These are phyloP conservation scores for Fusarium sp. DNA, from an alignment of 2,329 filamentous ascomycete species.

Conservation along the genomic window DNA sequence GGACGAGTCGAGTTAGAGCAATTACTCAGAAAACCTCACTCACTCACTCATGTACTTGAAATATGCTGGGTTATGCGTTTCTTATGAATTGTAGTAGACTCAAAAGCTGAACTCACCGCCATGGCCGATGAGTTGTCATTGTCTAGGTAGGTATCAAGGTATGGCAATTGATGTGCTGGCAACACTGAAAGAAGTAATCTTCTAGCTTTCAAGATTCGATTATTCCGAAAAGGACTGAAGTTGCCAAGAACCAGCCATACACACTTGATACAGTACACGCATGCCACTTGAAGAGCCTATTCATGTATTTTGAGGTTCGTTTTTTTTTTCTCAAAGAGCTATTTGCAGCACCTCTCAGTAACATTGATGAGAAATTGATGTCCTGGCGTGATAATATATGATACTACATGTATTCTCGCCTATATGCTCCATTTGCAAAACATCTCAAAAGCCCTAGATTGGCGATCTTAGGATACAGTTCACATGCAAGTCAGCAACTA, in stretches of 20 bases:
- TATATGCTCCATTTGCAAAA: not conserved
- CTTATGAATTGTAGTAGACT: not conserved
- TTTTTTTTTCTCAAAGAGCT: not conserved
- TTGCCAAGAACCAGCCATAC: conserved; percentile 4
- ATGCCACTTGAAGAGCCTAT: not conserved
- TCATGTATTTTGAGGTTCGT: too few species aligned
- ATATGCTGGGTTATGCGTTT: not conserved
- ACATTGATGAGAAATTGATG: not conserved
- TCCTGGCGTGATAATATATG: not conserved
- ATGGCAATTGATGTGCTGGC: conserved; percentile 29
- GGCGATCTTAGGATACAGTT: conserved; percentile 3
- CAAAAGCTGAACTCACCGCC: conserved; percentile 22
- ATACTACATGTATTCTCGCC: not conserved
- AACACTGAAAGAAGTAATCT: conserved; percentile 1
- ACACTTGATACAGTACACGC: not conserved
- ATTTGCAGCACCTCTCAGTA: not conserved
- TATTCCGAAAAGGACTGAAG: not conserved
- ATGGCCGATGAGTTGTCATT: conserved; percentile 31
- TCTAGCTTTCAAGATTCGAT: not conserved
- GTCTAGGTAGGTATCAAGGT: not conserved
- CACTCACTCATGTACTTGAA: not conserved
- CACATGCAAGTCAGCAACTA: conserved; percentile 17
- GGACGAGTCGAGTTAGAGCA: not conserved
- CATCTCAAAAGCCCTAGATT: not conserved
- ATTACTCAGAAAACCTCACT: not conserved